phyloP scores from a whole-genome alignment of 2,329 filamentous ascomycete species.

The Beauveria pseudobassiana region DNA sequence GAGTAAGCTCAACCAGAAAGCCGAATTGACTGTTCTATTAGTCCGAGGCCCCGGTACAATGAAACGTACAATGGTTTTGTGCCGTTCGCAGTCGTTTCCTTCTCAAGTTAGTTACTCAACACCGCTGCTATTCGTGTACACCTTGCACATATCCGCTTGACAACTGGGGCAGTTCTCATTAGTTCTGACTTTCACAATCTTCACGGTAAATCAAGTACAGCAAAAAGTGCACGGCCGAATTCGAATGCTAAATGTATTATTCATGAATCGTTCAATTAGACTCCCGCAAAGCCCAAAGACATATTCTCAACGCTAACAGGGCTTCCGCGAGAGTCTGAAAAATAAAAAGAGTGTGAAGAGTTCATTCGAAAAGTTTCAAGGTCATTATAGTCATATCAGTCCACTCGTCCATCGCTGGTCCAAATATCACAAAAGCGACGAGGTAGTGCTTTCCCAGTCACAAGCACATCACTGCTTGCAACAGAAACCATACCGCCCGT shows the following conservation, averaged over 20 bases:
- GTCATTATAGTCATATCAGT: conserved; percentile 11
- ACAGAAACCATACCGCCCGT: not conserved
- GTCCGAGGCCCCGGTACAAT: no score
- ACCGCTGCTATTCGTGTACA: no score
- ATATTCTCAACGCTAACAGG: not conserved
- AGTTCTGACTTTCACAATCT: no score
- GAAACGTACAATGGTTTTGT: no score
- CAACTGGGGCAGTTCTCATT: not conserved
- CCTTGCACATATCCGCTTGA: not conserved
- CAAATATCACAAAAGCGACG: not conserved
- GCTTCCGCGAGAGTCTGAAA: not conserved
- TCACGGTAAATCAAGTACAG: no score
- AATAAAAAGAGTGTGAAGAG: not conserved
- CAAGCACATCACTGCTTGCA: not conserved
- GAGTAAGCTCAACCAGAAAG: no score
- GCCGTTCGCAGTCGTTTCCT: no score
- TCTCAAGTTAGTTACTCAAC: no score
- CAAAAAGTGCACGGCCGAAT: not conserved
- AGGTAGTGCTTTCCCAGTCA: not conserved
- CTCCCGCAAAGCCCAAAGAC: not conserved
- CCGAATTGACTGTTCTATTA: no score
- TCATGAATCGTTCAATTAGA: not conserved
- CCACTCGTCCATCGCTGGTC: conserved; percentile 6
- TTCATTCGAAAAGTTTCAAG: not conserved
- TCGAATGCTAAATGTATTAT: conserved; percentile 5